Evolutionary conservation across 2,329 filamentous ascomycete genomes (phyloP), one percentile per base, ranked within the genome.

Genomic region (Dothistroma pini): DNA sequence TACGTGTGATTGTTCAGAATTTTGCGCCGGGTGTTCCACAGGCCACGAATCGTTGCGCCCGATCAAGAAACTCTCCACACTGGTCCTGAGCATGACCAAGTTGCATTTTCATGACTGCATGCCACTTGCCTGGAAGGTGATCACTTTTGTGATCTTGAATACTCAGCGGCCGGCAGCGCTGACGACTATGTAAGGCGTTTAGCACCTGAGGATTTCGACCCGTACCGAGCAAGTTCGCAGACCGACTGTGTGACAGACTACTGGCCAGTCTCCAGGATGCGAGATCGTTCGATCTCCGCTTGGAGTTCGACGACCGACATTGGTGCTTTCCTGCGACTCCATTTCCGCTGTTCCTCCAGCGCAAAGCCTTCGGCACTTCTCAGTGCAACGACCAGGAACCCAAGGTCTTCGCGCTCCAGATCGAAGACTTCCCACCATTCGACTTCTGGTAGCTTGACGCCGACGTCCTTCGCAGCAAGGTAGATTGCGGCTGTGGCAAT

Each of bases 371-470:
- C 87, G 58, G 96, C 79, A 70, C 93, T 97, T 63, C 86, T 81
- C 83, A 97, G 85, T 0, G 84, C 92, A 11, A 97, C 90, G 3
- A 96, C 92, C 60, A 97, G 76, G 69, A 97, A 97, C 0, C 95
- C 95, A 38, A 99, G 81, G 74, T 96, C 92, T 79, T 99, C 95
- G 55, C 95, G 83, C 70, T 97, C 93, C 8, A 95, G 90, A 75
- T 99, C 95, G 74, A 97, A 97, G 0, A 97, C 91, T 75, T 97
- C 93, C 95, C 95, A 99, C 95, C 95, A 99, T 65, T 91, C 88
- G 53, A 84, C 85, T 65, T 89, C 89, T 0, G 93, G 91, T 77
- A 97, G 82, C 74, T 90, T 92, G 12, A 89, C 85, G 0, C 84
- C 87, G 0, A 85, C 75, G 67, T 97, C 92, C 50, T 88, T 84